Conservation (phyloP, 164 flowering plant species). For the Dillenia turbinata region DNA sequence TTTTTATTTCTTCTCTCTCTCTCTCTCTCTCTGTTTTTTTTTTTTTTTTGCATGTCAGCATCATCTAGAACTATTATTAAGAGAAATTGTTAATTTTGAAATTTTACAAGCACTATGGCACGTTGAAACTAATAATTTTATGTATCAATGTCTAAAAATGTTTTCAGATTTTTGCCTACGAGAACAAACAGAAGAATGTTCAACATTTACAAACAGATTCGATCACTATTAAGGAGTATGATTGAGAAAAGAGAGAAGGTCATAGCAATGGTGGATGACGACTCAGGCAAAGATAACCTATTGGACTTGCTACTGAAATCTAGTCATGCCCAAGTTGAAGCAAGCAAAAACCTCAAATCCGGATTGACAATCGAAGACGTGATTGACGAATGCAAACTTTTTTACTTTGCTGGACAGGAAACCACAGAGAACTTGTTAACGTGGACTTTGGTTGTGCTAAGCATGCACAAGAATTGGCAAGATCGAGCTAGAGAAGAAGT, state of each 20-base stretch:
- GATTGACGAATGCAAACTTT: constrained; percentile 27
- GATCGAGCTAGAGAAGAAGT: constrained; percentile 23
- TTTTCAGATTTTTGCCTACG: constrained; percentile 14
- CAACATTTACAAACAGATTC: constrained; percentile 11
- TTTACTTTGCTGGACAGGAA: constrained; percentile 24
- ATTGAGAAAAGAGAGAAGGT: constrained; percentile 13
- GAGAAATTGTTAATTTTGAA: too few relatives aligned
- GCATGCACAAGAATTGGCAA: constrained; percentile 25
- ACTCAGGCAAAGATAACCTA: constrained; percentile 11
- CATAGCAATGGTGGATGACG: constrained; percentile 6
- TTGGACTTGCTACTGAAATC: constrained; percentile 17
- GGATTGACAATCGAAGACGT: constrained; percentile 20
- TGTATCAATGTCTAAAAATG: too few relatives aligned
- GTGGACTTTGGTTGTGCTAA: constrained; percentile 22
- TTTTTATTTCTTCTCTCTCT: too few relatives aligned
- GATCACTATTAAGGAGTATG: constrained; percentile 3
- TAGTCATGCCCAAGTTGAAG: constrained; percentile 12
- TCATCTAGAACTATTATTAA: too few relatives aligned
- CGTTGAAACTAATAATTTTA: too few relatives aligned
- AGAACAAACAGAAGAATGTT: constrained; percentile 12
- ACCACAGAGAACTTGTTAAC: constrained; percentile 14
- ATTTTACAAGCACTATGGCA: too few relatives aligned
- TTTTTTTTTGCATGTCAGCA: too few relatives aligned
- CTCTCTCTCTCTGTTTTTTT: too few relatives aligned
- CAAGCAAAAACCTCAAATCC: background rate